Evolutionary conservation across 345 rosid species (phyloP).

Genomic region (Salix purpurea): DNA sequence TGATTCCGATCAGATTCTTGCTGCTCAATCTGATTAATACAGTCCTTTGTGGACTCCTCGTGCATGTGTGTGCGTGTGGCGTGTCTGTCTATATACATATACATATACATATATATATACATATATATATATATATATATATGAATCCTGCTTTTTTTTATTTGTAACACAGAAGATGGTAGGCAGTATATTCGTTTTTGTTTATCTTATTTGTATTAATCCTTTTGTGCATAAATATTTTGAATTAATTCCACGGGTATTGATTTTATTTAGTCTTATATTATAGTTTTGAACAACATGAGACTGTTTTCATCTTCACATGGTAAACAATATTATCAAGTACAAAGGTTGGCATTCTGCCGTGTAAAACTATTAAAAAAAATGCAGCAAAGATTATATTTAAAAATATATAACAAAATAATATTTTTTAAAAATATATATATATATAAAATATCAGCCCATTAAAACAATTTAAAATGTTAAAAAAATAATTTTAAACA

Average conservation of each 20-base stretch:
- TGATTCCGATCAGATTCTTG: constrained; percentile 37
- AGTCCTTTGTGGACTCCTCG: not conserved
- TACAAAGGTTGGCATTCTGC: not conserved
- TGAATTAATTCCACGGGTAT: not conserved
- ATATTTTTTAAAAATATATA: too few relatives aligned
- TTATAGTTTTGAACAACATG: not conserved
- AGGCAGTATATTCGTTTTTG: not conserved
- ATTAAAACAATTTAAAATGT: too few relatives aligned
- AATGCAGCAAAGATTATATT: too few relatives aligned
- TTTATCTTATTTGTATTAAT: not conserved
- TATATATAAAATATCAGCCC: too few relatives aligned
- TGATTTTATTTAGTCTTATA: not conserved
- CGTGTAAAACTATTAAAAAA: not conserved
- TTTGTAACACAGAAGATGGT: not conserved
- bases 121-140: not conserved
- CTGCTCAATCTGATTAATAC: constrained; percentile 9
- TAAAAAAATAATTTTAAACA: too few relatives aligned
- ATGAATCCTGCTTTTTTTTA: not conserved
- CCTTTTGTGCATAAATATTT: not conserved
- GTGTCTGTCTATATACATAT: too few relatives aligned
- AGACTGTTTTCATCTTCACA: not conserved
- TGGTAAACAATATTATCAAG: not conserved
- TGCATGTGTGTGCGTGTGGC: too few relatives aligned
- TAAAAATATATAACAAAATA: too few relatives aligned
- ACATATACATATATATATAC: not conserved